Evolutionary conservation across 1,139 yeast species (phyloP).

Genomic region (Lodderomyces theae): DNA sequence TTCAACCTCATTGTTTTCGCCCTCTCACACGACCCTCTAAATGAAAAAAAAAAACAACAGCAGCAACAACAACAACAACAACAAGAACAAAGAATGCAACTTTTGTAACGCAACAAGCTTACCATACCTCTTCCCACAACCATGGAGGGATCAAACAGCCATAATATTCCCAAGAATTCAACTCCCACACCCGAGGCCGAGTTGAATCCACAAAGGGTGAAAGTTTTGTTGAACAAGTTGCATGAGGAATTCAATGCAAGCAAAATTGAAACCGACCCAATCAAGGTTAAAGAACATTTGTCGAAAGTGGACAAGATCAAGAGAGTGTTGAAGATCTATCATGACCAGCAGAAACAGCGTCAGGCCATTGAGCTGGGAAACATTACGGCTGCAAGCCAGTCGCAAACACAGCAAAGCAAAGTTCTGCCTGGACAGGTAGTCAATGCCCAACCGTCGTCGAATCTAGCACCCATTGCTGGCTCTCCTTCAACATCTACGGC

Average conservation of each 20-base stretch:
- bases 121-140: no score
- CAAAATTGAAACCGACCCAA: slow-evolving; percentile 46
- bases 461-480: neutral
- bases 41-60: neutral
- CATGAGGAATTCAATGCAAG: slow-evolving; percentile 65
- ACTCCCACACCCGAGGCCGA: slow-evolving; percentile 17
- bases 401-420: slow-evolving; percentile 3
- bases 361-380: neutral
- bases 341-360: slow-evolving; percentile 33
- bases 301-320: slow-evolving; percentile 67
- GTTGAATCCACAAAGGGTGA: slow-evolving; percentile 15
- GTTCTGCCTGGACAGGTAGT: neutral
- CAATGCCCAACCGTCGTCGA: neutral
- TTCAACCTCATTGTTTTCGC: no score
- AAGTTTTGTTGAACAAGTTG: slow-evolving; percentile 25
- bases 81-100: no score
- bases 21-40: no score
- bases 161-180: neutral
- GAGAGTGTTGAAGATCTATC: slow-evolving; percentile 42
- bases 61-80: neutral
- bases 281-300: slow-evolving; percentile 67
- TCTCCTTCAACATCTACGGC: neutral
- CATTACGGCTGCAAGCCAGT: slow-evolving; percentile 3
- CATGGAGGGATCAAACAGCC: slow-evolving; percentile 1
- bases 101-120: no score